These are phyloP conservation scores for Macrolepiota dolichaula DNA, from an alignment of 768 basidiomycete species.

Conservation along the genomic window DNA sequence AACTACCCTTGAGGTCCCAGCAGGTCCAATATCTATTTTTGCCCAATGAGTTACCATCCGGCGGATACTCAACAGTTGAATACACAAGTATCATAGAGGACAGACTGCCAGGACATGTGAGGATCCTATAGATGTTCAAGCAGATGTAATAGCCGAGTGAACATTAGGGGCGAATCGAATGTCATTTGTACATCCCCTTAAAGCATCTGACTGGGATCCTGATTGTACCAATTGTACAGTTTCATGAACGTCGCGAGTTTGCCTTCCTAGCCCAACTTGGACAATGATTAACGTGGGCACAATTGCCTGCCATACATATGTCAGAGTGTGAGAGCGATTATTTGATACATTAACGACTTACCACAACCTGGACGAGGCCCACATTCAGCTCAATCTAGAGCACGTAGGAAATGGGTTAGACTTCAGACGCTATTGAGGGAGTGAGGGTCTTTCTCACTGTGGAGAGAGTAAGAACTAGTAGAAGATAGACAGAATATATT, in stretches of 20 bases:
- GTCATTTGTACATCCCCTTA: background rate
- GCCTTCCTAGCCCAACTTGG: constrained; percentile 2
- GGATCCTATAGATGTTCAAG: background rate
- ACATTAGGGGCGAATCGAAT: background rate
- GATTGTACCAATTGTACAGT: background rate
- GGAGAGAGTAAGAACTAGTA: background rate
- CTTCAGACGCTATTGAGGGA: background rate
- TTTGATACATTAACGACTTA: background rate
- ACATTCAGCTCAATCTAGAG: background rate
- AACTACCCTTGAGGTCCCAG: background rate
- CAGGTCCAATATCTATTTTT: background rate
- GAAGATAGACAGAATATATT: background rate
- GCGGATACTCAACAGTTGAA: background rate
- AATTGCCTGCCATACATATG: background rate
- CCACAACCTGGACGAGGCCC: constrained; percentile 4
- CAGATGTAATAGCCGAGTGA: background rate
- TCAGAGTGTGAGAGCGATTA: background rate
- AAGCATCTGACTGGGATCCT: background rate
- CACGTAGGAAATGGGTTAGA: background rate
- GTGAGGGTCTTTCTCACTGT: background rate
- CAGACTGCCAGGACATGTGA: background rate
- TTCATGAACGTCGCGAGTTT: background rate
- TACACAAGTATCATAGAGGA: background rate
- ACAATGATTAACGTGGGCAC: constrained; percentile 3
- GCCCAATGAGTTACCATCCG: background rate